Conservation (phyloP, 257 asterid genomes). For the Solanum lycopersicoides region DNA sequence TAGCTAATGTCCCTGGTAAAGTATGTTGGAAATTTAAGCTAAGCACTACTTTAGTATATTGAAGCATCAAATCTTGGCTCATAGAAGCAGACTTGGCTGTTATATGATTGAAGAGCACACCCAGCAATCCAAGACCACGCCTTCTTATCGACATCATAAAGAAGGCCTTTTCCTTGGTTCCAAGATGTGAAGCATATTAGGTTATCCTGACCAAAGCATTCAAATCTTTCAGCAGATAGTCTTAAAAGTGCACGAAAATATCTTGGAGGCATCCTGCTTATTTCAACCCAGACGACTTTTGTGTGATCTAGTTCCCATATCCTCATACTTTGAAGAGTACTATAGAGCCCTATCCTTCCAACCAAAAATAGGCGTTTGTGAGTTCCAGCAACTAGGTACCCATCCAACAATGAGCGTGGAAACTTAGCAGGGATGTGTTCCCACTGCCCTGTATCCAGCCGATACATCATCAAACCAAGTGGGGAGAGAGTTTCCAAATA, state of each 20-base stretch:
- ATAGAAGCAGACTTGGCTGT: constrained; percentile 93
- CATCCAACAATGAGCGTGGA: constrained; percentile 89
- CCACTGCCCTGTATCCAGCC: constrained; percentile 82
- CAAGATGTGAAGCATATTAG: constrained; percentile 93
- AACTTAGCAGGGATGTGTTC: constrained; percentile 96
- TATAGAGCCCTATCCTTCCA: constrained; percentile 87
- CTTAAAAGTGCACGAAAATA: constrained; percentile 84
- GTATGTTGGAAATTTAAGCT: neutral
- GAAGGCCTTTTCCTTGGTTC: constrained; percentile 97
- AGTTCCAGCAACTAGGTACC: constrained; percentile 91
- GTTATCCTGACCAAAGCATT: constrained; percentile 96
- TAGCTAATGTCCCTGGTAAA: neutral
- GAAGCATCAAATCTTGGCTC: constrained; percentile 96
- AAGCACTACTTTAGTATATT: constrained; percentile 22
- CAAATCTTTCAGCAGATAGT: constrained; percentile 92
- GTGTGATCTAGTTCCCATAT: constrained; percentile 96
- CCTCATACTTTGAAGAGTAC: constrained; percentile 92
- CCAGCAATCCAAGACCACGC: constrained; percentile 98
- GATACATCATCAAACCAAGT: constrained; percentile 89
- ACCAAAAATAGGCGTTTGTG: constrained; percentile 79
- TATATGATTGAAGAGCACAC: constrained; percentile 81
- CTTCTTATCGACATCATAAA: constrained; percentile 87
- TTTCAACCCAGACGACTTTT: constrained; percentile 78
- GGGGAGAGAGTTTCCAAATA: constrained; percentile 93
- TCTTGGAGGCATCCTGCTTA: constrained; percentile 88